These are phyloP conservation scores for Rubus idaeus DNA, from an alignment of 306 rosid species.

Conservation along the genomic window DNA sequence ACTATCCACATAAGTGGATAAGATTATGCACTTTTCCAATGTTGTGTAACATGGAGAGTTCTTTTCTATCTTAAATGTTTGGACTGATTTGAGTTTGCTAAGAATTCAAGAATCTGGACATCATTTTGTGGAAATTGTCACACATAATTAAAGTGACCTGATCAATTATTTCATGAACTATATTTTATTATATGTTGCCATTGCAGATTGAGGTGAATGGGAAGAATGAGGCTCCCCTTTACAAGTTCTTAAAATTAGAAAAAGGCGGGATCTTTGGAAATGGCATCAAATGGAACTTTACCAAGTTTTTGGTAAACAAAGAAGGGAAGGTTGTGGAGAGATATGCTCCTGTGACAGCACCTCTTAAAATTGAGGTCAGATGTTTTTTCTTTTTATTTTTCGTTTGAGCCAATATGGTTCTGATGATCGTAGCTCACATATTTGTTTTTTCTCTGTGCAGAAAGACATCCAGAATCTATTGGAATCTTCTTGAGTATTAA, in stretches of 20 bases:
- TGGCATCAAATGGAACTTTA: conserved; percentile 93
- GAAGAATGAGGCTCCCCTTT: conserved; percentile 66
- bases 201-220: conserved; percentile 80
- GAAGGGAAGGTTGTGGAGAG: conserved; percentile 82
- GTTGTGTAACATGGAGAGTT: background rate
- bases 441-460: conserved; percentile 50
- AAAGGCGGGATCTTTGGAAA: conserved; percentile 81
- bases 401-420: background rate
- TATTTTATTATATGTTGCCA: background rate
- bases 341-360: conserved; percentile 87
- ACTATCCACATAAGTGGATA: background rate
- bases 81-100: background rate
- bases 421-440: background rate
- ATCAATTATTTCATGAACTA: background rate
- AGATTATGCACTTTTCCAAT: background rate
- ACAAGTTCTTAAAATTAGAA: conserved; percentile 63
- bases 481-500: conserved; percentile 52
- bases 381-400: background rate
- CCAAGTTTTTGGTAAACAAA: conserved; percentile 80
- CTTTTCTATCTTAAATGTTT: background rate
- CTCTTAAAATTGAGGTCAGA: conserved; percentile 80
- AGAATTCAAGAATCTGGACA: background rate
- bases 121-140: too few relatives aligned
- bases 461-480: conserved; percentile 71
- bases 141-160: background rate